phyloP scores from a whole-genome alignment of 106 monocot species.

The Dendrobium huoshanense region DNA sequence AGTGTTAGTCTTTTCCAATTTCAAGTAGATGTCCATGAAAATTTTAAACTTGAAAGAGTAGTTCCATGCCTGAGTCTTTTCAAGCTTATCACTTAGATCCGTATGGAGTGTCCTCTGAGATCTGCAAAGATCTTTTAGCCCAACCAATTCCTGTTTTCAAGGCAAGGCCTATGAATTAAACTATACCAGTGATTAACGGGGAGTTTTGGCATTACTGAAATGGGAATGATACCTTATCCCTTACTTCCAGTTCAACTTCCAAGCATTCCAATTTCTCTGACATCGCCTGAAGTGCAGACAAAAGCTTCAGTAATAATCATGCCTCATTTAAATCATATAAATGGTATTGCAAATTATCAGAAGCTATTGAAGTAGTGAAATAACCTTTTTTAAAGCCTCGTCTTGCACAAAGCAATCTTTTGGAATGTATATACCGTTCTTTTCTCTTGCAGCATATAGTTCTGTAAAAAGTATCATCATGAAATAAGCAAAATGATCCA shows the following conservation, averaged over 20 bases:
- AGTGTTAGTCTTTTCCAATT: not conserved
- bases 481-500: not conserved
- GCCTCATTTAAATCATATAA: not conserved
- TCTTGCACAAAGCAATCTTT: slow-evolving; percentile 35
- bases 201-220: not conserved
- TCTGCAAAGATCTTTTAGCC: slow-evolving; percentile 52
- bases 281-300: slow-evolving; percentile 26
- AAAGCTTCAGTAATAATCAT: not conserved
- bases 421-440: slow-evolving; percentile 60
- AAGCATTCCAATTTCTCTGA: slow-evolving; percentile 46
- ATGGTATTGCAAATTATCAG: not conserved
- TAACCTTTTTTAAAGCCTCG: slow-evolving; percentile 47
- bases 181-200: not conserved
- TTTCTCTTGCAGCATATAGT: slow-evolving; percentile 55
- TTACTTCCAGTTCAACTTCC: slow-evolving; percentile 44
- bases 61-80: slow-evolving; percentile 37
- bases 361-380: not conserved
- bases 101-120: slow-evolving; percentile 29
- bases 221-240: slow-evolving; percentile 36
- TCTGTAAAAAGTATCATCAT: slow-evolving; percentile 17
- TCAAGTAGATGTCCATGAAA: not conserved
- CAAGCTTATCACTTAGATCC: slow-evolving; percentile 42
- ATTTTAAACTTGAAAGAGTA: not conserved
- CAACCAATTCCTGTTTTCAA: slow-evolving; percentile 42
- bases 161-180: not conserved